These are phyloP conservation scores for Macrophomina tecta DNA, from an alignment of 2,329 filamentous ascomycete genomes.

Conservation along the genomic window DNA sequence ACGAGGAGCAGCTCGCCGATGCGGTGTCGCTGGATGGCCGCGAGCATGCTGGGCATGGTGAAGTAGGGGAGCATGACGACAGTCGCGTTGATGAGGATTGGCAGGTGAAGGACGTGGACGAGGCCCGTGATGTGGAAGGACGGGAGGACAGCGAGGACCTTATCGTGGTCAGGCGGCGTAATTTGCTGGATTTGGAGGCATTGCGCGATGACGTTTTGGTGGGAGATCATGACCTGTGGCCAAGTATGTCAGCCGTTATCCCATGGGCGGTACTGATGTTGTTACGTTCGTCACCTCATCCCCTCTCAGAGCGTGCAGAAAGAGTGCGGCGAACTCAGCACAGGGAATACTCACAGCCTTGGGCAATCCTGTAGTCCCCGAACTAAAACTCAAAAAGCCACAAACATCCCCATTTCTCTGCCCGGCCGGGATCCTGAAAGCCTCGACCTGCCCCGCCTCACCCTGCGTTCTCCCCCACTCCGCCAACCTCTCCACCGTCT, in stretches of 20 bases:
- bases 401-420: conserved; percentile 64
- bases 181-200: conserved; percentile 65
- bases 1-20: conserved; percentile 64
- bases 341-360: conserved; percentile 48
- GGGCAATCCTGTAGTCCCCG: conserved; percentile 57
- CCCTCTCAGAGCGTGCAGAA: too few relatives aligned
- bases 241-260: too few relatives aligned
- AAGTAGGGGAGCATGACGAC: conserved; percentile 70
- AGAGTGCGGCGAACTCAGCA: too few relatives aligned
- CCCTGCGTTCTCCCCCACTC: conserved; percentile 51
- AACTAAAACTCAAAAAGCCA: conserved; percentile 58
- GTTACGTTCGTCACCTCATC: too few relatives aligned
- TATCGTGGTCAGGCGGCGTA: conserved; percentile 56
- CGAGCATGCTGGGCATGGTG: conserved; percentile 65
- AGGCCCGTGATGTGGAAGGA: conserved; percentile 67
- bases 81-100: conserved; percentile 67
- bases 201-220: conserved; percentile 64
- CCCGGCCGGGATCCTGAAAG: conserved; percentile 57
- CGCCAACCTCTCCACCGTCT: conserved; percentile 55
- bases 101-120: conserved; percentile 67
- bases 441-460: conserved; percentile 50
- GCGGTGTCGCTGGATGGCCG: conserved; percentile 58
- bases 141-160: conserved; percentile 64
- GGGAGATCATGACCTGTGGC: conserved; percentile 57
- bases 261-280: too few relatives aligned